Evolutionary conservation across 805 yeast species (phyloP), one percentile per base, ranked within the genome.

Genomic region (Starmerella bombicola): DNA sequence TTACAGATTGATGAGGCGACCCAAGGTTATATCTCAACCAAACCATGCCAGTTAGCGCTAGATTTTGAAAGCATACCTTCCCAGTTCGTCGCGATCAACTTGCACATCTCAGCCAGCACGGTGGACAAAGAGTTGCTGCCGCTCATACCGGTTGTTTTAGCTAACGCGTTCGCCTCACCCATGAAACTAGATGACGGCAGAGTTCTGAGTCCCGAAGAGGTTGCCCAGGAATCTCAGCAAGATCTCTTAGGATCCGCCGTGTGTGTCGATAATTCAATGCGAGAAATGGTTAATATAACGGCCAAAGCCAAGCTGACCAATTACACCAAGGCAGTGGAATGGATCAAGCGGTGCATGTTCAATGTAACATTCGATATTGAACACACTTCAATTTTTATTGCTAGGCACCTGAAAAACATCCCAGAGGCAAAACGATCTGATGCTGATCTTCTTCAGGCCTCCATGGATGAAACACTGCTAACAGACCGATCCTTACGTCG

Each of bases 51-150:
- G 22, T 58, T 86, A 29, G 76, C 74, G 46, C 56, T 86, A 38
- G 91, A 84, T 55, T 69, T 80, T 51, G 96, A 91, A 59, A 73
- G 78, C 48, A 78, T 73, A 55, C 71, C 76, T 40, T 81, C 95
- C 1, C 77, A 80, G 53, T 91, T 88, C 56, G 73, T 82, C 26
- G 74, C 80, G 12, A 66, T 85, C 17, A 73, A 76, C 43, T 56
- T 83, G 29, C 58, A 78, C 28, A 57, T 81, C 55, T 71, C 78
- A 8, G 72, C 82, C 1, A 68, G 63, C 33, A 66, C 53, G 34
- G 65, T 74, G 18, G 78, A 71, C 37, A 63, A 68, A 20, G 54
- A 62, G 2, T 62, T 78, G 13, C 63, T 85, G 39, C 79, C 81
- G 2, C 77, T 79, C 43, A 65, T 82, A 47, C 74, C 76, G 17